Evolutionary conservation across 495 filamentous ascomycete species (phyloP), one percentile per base, ranked within the genome.

Genomic region (Poronia punctata): DNA sequence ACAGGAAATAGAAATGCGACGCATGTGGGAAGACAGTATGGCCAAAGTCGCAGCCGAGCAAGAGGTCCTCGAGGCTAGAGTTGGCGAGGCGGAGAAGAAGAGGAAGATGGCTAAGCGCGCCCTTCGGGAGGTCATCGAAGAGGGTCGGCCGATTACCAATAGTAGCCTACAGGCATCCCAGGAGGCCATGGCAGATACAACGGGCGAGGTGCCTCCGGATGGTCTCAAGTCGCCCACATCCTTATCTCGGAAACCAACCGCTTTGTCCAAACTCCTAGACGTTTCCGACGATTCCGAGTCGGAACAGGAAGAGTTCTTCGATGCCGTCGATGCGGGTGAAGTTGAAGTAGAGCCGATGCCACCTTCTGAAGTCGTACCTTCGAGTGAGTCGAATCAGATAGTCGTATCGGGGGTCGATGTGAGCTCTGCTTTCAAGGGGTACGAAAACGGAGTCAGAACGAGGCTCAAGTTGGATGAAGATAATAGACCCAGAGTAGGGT

Each of bases 11-110:
- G 79, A 89, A 54, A 78, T 96, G 53, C 79, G 92, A 19, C 79
- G 84, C 30, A 81, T 98, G 75, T 98, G 93, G 92, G 92, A 98
- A 66, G 93, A 97, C 46, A 97, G 88, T 63, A 97, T 98, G 92
- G 85, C 88, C 4, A 78, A 83, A 35, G 80, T 98, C 16, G 92
- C 88, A 20, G 78, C 81, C 40, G 92, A 98, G 56, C 92, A 98
- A 47, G 93, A 97, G 62, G 78, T 84, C 19, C 71, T 98, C 0
- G 84, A 97, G 54, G 83, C 74, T 15, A 80, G 80, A 45, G 86
- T 95, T 50, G 86, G 85, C 33, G 88, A 94, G 55, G 84, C 89
- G 3, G 88, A 97, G 54, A 77, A 81, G 48, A 96, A 93, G 71
- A 74, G 89, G 18, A 89, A 82, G 56, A 76, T 81, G 35, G 92